Conservation (phyloP, 2,329 filamentous ascomycete species). For the Alternaria tenuissima region DNA sequence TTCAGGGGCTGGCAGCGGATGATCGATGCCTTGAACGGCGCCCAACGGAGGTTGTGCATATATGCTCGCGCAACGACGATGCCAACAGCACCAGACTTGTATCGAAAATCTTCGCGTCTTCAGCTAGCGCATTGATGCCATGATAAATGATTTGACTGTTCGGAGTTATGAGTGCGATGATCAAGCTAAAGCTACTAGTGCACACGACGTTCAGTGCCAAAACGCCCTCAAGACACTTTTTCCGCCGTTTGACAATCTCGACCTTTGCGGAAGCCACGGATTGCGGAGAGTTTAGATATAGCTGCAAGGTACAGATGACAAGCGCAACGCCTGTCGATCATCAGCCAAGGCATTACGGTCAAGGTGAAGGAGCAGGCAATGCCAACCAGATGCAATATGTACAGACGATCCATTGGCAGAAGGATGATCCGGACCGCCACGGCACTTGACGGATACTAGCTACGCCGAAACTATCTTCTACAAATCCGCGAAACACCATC, state of each 20-base stretch:
- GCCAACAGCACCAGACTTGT: not conserved
- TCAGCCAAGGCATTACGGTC: slow-evolving; percentile 4
- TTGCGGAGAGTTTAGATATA: slow-evolving; percentile 12
- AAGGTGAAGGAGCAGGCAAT: slow-evolving; percentile 2
- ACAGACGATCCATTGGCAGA: slow-evolving; percentile 4
- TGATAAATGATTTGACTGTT: not conserved
- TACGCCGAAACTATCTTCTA: slow-evolving; percentile 3
- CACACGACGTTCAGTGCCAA: not conserved
- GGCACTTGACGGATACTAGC: slow-evolving; percentile 6
- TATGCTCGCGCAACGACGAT: not conserved
- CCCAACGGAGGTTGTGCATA: not conserved
- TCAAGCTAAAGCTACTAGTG: not conserved
- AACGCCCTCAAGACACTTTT: not conserved
- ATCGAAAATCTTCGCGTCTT: not conserved
- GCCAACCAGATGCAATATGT: not conserved
- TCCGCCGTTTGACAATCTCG: slow-evolving; percentile 2
- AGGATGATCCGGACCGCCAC: slow-evolving; percentile 11
- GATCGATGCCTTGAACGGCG: not conserved
- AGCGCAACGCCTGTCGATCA: slow-evolving; percentile 15
- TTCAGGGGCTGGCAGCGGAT: not conserved
- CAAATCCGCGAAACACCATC: slow-evolving; percentile 7
- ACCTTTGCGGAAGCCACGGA: slow-evolving; percentile 5
- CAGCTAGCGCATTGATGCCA: not conserved
- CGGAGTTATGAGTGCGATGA: not conserved
- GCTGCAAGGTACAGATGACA: slow-evolving; percentile 15